phyloP scores from a whole-genome alignment of 495 filamentous ascomycete genomes.

The Annulohypoxylon nitens region DNA sequence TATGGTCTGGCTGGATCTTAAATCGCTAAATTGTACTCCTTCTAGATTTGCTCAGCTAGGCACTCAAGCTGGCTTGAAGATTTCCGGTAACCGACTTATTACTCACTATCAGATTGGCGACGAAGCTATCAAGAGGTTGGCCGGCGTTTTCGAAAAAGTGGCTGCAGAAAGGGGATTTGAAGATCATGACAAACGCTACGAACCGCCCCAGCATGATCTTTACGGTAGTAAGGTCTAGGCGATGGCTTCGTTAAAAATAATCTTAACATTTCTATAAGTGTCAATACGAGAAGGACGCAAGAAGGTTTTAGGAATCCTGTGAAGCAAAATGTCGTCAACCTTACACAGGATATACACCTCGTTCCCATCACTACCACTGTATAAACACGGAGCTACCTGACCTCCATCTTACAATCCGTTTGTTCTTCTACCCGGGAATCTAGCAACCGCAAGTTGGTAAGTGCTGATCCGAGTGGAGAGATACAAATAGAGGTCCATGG shows the following conservation, averaged over 20 bases:
- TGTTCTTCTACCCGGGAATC: too few relatives aligned
- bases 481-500: too few relatives aligned
- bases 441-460: too few relatives aligned
- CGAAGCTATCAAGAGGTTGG: conserved; percentile 63
- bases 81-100: conserved; percentile 68
- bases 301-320: neutral
- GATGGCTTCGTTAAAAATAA: neutral
- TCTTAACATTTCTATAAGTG: neutral
- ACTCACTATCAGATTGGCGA: conserved; percentile 74
- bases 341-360: too few relatives aligned
- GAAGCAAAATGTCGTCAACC: neutral
- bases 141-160: conserved; percentile 59
- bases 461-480: too few relatives aligned
- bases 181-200: neutral
- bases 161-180: conserved; percentile 33
- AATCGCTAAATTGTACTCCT: conserved; percentile 56
- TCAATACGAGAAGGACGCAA: neutral
- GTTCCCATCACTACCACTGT: too few relatives aligned
- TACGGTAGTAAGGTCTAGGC: conserved; percentile 23
- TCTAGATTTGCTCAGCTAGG: conserved; percentile 63
- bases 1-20: conserved; percentile 89
- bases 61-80: conserved; percentile 63
- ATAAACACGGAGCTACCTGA: too few relatives aligned
- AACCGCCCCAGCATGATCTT: conserved; percentile 12
- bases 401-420: too few relatives aligned